phyloP scores from a whole-genome alignment of 495 filamentous ascomycete species.

The Neurospora sp. region DNA sequence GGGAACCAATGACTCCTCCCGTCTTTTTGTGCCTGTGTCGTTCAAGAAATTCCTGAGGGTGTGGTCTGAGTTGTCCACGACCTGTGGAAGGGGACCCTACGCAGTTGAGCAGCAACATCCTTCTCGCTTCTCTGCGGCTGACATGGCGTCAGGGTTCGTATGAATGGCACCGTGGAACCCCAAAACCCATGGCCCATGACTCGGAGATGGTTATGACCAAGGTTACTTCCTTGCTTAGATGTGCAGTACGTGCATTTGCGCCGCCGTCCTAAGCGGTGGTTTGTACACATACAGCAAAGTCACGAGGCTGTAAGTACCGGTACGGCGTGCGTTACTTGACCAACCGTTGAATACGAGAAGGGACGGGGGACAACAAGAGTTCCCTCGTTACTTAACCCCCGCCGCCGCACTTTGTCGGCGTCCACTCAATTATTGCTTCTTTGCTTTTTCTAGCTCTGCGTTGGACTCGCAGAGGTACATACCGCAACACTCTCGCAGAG shows the following conservation, averaged over 20 bases:
- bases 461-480: not conserved
- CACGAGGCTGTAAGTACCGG: not conserved
- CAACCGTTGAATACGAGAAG: not conserved
- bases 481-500: not conserved
- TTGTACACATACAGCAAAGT: not conserved
- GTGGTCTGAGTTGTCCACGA: not conserved
- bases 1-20: not conserved
- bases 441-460: not conserved
- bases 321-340: not conserved
- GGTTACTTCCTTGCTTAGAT: not conserved
- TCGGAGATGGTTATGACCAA: not conserved
- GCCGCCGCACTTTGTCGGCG: not conserved
- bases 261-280: not conserved
- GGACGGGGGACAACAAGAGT: not conserved
- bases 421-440: not conserved
- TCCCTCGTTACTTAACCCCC: not conserved
- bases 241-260: not conserved
- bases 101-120: not conserved
- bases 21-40: not conserved
- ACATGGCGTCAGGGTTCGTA: not conserved
- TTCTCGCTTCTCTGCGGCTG: conserved; percentile 3
- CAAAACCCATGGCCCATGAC: not conserved
- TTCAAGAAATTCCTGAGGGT: not conserved
- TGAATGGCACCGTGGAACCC: not conserved
- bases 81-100: not conserved